Percentiles rank a stretch among this genome's conserved stretches.
These are phyloP conservation scores for Carex littledalei DNA, from an alignment of 176 grass and related monocot genomes.

Conservation along the genomic window DNA sequence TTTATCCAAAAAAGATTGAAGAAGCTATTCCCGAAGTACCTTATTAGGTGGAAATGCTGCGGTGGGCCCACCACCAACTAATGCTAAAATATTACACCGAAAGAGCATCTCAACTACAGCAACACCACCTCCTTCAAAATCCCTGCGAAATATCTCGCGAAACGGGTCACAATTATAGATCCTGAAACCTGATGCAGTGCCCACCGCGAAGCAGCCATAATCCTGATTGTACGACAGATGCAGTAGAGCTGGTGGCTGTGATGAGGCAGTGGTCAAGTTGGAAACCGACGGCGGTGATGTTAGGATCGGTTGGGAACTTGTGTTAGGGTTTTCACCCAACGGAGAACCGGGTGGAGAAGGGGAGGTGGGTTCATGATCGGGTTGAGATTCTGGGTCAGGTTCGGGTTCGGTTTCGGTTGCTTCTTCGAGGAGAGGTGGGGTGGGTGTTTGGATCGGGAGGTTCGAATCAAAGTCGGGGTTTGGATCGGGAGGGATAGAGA, in stretches of 20 bases:
- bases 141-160: slow-evolving; percentile 91
- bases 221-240: slow-evolving; percentile 99
- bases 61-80: slow-evolving; percentile 55
- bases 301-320: slow-evolving; percentile 6
- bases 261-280: neutral
- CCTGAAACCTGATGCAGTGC: slow-evolving; percentile 83
- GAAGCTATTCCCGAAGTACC: slow-evolving; percentile 9
- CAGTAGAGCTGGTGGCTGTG: slow-evolving; percentile 27
- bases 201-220: slow-evolving; percentile 89
- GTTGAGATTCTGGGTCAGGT: slow-evolving; percentile 4
- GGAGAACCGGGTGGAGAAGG: slow-evolving; percentile 15
- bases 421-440: neutral
- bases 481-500: slow-evolving; percentile 23
- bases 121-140: slow-evolving; percentile 62
- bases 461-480: slow-evolving; percentile 2
- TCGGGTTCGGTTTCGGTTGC: neutral
- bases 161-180: slow-evolving; percentile 99
- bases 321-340: neutral
- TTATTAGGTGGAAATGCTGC: slow-evolving; percentile 73
- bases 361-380: neutral
- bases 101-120: slow-evolving; percentile 85
- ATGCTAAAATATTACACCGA: slow-evolving; percentile 79
- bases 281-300: neutral
- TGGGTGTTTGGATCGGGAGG: neutral
- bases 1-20: neutral